Conservation (phyloP, 148 eudicot genomes). For the Camellia lanceoleosa region DNA sequence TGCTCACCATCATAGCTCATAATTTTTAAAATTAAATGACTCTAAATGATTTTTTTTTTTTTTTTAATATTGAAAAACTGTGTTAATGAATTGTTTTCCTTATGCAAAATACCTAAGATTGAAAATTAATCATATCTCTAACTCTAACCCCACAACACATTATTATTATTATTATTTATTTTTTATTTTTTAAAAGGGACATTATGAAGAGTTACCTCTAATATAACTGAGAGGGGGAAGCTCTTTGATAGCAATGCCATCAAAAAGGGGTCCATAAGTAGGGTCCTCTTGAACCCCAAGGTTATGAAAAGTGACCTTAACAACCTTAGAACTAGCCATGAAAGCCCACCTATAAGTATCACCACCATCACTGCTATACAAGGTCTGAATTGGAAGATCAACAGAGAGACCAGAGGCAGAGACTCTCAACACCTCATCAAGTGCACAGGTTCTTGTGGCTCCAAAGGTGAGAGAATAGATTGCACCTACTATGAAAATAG, state of each 20-base stretch:
- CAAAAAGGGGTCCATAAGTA: slow-evolving; percentile 74
- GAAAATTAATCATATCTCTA: no score
- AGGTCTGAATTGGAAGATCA: slow-evolving; percentile 67
- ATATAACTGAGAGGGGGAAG: slow-evolving; percentile 27
- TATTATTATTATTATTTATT: no score
- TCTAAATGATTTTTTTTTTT: no score
- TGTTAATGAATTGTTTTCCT: no score
- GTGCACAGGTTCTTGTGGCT: slow-evolving; percentile 53
- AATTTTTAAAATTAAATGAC: no score
- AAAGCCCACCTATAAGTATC: slow-evolving; percentile 85
- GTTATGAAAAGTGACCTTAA: slow-evolving; percentile 64
- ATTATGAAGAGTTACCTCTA: slow-evolving; percentile 27
- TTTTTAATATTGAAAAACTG: no score
- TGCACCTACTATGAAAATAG: background rate
- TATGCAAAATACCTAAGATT: no score
- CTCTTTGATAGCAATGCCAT: slow-evolving; percentile 63
- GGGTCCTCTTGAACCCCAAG: slow-evolving; percentile 76
- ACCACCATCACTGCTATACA: slow-evolving; percentile 72
- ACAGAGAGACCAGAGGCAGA: slow-evolving; percentile 25
- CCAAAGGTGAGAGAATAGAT: slow-evolving; percentile 36
- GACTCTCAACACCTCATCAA: slow-evolving; percentile 46
- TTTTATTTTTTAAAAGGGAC: no score
- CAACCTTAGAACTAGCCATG: slow-evolving; percentile 33
- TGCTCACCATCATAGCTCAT: no score
- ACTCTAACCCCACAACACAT: no score